Conservation (phyloP, 2,329 filamentous ascomycete species). For the Apiospora rasikravindrae region DNA sequence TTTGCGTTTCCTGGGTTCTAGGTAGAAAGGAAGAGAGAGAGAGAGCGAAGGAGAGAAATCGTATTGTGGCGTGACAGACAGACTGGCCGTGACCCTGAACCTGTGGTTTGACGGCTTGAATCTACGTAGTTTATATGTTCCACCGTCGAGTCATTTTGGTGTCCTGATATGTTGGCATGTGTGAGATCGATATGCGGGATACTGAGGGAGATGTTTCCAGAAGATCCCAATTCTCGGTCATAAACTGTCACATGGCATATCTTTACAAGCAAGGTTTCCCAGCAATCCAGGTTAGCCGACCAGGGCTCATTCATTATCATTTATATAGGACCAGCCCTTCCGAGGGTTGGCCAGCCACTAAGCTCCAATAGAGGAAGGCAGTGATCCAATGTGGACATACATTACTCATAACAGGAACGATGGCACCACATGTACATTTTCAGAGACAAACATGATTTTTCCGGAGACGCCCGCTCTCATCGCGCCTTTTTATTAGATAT, state of each 20-base stretch:
- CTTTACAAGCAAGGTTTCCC: background rate
- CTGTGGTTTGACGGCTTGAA: background rate
- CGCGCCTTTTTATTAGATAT: slow-evolving; percentile 1
- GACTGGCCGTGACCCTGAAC: too few relatives aligned
- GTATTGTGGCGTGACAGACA: too few relatives aligned
- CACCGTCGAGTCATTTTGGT: background rate
- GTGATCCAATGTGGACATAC: background rate
- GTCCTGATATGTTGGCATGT: too few relatives aligned
- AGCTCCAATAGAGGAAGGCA: background rate
- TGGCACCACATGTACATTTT: background rate
- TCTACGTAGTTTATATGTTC: background rate
- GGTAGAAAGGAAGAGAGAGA: background rate
- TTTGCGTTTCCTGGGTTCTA: slow-evolving; percentile 29
- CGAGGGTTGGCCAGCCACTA: background rate
- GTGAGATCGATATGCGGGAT: background rate
- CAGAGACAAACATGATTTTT: background rate
- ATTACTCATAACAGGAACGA: background rate
- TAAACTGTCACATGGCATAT: background rate
- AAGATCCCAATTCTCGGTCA: background rate
- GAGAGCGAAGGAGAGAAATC: too few relatives aligned
- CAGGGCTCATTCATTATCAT: background rate
- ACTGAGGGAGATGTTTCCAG: background rate
- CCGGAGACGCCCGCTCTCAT: background rate
- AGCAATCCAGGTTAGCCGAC: background rate
- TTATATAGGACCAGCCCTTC: background rate